These are phyloP conservation scores for Phytophthora macrochlamydospora DNA, from an alignment of 352 stramenopile species.

Conservation along the genomic window DNA sequence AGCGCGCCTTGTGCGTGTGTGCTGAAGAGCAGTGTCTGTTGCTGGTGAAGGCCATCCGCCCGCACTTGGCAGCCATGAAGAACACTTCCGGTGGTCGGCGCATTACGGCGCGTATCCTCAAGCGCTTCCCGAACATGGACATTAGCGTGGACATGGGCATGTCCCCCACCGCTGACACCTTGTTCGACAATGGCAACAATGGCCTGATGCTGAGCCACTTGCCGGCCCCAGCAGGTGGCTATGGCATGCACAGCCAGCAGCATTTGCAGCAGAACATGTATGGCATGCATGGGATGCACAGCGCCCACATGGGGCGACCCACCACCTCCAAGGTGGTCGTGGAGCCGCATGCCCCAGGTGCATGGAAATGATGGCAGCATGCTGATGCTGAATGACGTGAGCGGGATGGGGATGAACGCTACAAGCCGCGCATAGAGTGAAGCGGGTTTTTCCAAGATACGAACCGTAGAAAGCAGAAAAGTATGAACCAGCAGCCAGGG, in stretches of 20 bases:
- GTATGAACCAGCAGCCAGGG: conserved; percentile 41
- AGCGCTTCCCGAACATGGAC: conserved; percentile 96
- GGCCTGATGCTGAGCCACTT: conserved; percentile 40
- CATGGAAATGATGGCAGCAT: conserved; percentile 34
- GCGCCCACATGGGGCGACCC: conserved; percentile 21
- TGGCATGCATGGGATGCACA: conserved; percentile 26
- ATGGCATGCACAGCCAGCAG: conserved; percentile 39
- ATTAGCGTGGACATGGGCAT: conserved; percentile 76
- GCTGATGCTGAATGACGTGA: conserved; percentile 49
- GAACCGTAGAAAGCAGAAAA: conserved; percentile 15
- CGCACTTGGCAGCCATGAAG: conserved; percentile 93
- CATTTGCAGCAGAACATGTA: conserved; percentile 43
- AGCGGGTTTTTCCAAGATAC: not conserved
- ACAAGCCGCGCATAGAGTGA: conserved; percentile 49
- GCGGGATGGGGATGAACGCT: conserved; percentile 52
- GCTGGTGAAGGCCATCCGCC: conserved; percentile 95
- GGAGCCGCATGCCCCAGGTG: conserved; percentile 34
- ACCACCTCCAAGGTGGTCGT: conserved; percentile 29
- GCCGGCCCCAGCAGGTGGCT: conserved; percentile 25
- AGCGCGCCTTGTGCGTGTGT: conserved; percentile 95
- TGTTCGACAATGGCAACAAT: conserved; percentile 37
- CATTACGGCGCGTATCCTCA: conserved; percentile 96
- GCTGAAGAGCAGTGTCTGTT: conserved; percentile 93
- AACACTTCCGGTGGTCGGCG: conserved; percentile 94
- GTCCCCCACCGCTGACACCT: conserved; percentile 32